Percentiles rank a stretch among this genome's conserved stretches.
Evolutionary conservation across 768 basidiomycete species (phyloP).

Genomic region (Astraeus odoratus): DNA sequence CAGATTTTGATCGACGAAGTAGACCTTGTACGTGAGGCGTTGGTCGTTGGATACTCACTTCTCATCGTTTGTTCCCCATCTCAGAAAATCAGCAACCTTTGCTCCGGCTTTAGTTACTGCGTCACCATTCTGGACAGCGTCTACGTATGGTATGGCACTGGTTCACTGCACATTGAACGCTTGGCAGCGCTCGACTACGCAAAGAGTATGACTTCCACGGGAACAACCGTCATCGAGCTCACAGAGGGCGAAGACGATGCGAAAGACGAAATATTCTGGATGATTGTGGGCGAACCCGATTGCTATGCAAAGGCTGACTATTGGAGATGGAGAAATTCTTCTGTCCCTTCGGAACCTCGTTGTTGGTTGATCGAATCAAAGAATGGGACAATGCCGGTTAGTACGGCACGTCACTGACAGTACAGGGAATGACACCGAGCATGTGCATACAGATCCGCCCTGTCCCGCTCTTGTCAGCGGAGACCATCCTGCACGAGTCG

Average conservation of each 20-base stretch:
- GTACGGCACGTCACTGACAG: constrained; percentile 11
- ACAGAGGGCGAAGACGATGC: constrained; percentile 55
- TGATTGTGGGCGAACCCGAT: constrained; percentile 69
- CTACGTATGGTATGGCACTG: constrained; percentile 80
- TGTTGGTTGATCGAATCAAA: constrained; percentile 53
- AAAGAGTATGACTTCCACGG: constrained; percentile 33
- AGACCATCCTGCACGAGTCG: constrained; percentile 31
- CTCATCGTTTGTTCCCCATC: constrained; percentile 1
- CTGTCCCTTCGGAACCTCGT: constrained; percentile 37
- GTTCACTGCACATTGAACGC: constrained; percentile 54
- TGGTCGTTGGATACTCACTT: neutral
- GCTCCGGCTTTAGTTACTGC: constrained; percentile 83
- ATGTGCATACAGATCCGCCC: constrained; percentile 36
- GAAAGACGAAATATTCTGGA: constrained; percentile 79
- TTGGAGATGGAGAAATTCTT: constrained; percentile 63
- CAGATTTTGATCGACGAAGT: constrained; percentile 63
- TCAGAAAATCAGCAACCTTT: constrained; percentile 60
- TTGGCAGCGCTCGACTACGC: constrained; percentile 59
- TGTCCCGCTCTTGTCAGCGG: constrained; percentile 38
- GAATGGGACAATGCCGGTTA: constrained; percentile 34
- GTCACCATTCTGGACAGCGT: constrained; percentile 60
- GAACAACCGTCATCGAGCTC: constrained; percentile 45
- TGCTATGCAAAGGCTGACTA: constrained; percentile 71
- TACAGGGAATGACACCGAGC: constrained; percentile 2
- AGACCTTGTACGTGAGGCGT: constrained; percentile 50